These are phyloP conservation scores for Alternaria sp. DNA, from an alignment of 2,329 filamentous ascomycete genomes.

Conservation along the genomic window DNA sequence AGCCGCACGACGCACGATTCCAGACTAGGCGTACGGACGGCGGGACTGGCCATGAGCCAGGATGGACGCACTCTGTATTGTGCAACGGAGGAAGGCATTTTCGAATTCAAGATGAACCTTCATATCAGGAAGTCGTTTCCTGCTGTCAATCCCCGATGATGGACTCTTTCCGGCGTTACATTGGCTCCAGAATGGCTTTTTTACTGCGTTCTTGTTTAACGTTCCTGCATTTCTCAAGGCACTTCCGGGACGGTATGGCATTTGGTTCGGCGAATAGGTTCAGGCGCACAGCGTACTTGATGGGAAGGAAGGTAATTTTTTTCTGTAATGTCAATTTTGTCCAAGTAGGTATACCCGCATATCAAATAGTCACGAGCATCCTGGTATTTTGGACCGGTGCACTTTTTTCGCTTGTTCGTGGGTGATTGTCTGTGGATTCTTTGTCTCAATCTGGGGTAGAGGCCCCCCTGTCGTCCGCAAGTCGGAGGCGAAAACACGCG, in stretches of 20 bases:
- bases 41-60: conserved; percentile 58
- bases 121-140: conserved; percentile 64
- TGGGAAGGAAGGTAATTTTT: conserved; percentile 10
- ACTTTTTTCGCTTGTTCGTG: not conserved
- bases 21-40: conserved; percentile 54
- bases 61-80: conserved; percentile 59
- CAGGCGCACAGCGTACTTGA: conserved; percentile 5
- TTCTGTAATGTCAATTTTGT: conserved; percentile 1
- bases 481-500: conserved; percentile 8
- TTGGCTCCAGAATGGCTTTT: not conserved
- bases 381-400: not conserved
- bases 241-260: conserved; percentile 1
- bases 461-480: conserved; percentile 14
- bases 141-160: conserved; percentile 50
- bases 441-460: conserved; percentile 32
- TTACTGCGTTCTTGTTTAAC: conserved; percentile 1
- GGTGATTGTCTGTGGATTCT: conserved; percentile 6
- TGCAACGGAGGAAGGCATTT: conserved; percentile 73
- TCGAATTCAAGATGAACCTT: conserved; percentile 74
- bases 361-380: conserved; percentile 6
- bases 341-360: conserved; percentile 16
- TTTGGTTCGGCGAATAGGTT: conserved; percentile 12
- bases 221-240: not conserved
- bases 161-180: not conserved
- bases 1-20: conserved; percentile 40